phyloP scores from a whole-genome alignment of 306 rosid genomes.

The Prunus kanzakura region DNA sequence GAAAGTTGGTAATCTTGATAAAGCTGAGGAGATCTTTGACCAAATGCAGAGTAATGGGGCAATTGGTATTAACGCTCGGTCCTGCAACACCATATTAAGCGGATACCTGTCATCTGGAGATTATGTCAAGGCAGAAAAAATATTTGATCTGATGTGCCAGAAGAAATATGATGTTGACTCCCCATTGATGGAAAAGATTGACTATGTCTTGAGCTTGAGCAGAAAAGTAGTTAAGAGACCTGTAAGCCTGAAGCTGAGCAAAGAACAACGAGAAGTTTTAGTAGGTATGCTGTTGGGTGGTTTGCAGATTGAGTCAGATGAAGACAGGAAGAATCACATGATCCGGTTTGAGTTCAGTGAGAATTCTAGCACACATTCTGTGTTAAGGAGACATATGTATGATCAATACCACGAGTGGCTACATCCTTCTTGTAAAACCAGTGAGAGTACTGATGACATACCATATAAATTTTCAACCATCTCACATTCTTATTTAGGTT shows the following conservation, averaged over 20 bases:
- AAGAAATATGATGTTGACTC: conserved; percentile 70
- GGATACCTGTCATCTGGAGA: conserved; percentile 72
- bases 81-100: conserved; percentile 75
- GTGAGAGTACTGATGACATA: conserved; percentile 41
- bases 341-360: conserved; percentile 61
- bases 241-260: conserved; percentile 65
- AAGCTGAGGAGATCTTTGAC: conserved; percentile 69
- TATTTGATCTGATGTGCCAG: conserved; percentile 71
- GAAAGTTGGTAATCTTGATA: conserved; percentile 61
- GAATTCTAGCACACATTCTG: conserved; percentile 43
- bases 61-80: conserved; percentile 68
- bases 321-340: conserved; percentile 56
- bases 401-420: conserved; percentile 80
- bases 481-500: conserved; percentile 69
- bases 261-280: conserved; percentile 81
- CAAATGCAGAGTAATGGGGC: conserved; percentile 48
- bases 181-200: conserved; percentile 66
- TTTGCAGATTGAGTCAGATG: conserved; percentile 74
- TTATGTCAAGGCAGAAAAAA: conserved; percentile 64
- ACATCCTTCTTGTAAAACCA: conserved; percentile 67
- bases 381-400: conserved; percentile 62
- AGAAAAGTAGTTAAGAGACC: conserved; percentile 53
- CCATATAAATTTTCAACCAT: conserved; percentile 62
- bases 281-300: conserved; percentile 90
- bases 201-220: conserved; percentile 68